phyloP scores from a whole-genome alignment of 768 basidiomycete species.

The Calvatia gigantea region DNA sequence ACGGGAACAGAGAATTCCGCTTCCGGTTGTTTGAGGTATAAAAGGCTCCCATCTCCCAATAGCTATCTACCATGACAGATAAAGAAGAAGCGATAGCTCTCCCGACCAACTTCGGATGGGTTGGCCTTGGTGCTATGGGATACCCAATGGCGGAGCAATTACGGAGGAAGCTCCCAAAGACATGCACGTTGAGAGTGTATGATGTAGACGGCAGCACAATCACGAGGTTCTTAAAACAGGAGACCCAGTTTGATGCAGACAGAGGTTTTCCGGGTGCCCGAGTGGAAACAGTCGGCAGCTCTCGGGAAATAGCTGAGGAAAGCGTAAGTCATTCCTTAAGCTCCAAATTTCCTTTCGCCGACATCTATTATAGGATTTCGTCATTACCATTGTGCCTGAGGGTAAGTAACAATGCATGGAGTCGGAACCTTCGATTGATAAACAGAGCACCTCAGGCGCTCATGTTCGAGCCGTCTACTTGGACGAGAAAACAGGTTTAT shows the following conservation, averaged over 20 bases:
- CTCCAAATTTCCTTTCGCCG: not conserved
- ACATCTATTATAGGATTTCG: constrained; percentile 26
- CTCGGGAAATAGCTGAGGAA: constrained; percentile 33
- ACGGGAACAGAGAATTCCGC: too few species aligned
- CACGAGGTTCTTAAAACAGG: constrained; percentile 24
- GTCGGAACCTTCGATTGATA: not conserved
- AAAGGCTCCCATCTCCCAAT: not conserved
- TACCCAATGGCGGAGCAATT: constrained; percentile 40
- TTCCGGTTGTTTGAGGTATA: too few species aligned
- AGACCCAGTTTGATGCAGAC: constrained; percentile 7
- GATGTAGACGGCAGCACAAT: constrained; percentile 29
- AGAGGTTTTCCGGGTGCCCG: constrained; percentile 1
- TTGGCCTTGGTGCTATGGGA: constrained; percentile 42
- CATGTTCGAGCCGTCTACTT: constrained; percentile 38
- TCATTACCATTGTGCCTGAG: constrained; percentile 41
- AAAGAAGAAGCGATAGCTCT: constrained; percentile 15
- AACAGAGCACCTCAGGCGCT: constrained; percentile 21
- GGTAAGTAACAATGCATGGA: constrained; percentile 16
- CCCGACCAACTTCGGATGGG: constrained; percentile 26
- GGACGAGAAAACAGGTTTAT: constrained; percentile 27
- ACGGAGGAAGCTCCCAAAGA: constrained; percentile 24
- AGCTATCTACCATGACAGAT: not conserved
- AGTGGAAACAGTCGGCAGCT: constrained; percentile 20
- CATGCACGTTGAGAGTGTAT: constrained; percentile 28
- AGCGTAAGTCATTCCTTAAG: constrained; percentile 24